Percentiles rank a stretch among this genome's conserved stretches.
phyloP scores from a whole-genome alignment of 768 basidiomycete species.

The Agaricus bisporus region DNA sequence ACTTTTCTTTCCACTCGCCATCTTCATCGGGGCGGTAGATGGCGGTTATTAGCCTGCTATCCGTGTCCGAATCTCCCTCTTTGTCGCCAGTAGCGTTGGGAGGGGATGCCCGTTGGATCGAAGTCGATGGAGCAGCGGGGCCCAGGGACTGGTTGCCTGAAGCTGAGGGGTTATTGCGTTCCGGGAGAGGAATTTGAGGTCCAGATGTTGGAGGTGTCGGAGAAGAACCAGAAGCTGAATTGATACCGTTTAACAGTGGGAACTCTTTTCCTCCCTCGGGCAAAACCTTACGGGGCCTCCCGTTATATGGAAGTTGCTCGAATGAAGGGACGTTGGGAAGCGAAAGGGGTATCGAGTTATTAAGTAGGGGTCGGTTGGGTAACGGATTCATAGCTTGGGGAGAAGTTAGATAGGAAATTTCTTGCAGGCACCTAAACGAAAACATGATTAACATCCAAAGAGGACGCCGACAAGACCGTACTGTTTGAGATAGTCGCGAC shows the following conservation, averaged over 20 bases:
- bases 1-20: slow-evolving; percentile 80
- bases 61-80: slow-evolving; percentile 41
- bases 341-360: slow-evolving; percentile 57
- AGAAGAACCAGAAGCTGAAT: slow-evolving; percentile 44
- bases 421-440: slow-evolving; percentile 78
- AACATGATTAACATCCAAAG: background rate
- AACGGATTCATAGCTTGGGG: slow-evolving; percentile 97
- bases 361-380: slow-evolving; percentile 76
- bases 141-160: slow-evolving; percentile 19
- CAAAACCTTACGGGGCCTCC: slow-evolving; percentile 75
- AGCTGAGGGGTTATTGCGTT: slow-evolving; percentile 42
- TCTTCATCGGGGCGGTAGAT: slow-evolving; percentile 87
- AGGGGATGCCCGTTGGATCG: slow-evolving; percentile 24
- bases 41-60: slow-evolving; percentile 58
- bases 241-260: slow-evolving; percentile 56
- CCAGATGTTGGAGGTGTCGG: slow-evolving; percentile 41
- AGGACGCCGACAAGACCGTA: slow-evolving; percentile 32
- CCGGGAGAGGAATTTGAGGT: slow-evolving; percentile 37
- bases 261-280: slow-evolving; percentile 75
- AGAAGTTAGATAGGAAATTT: slow-evolving; percentile 96
- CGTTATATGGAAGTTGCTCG: slow-evolving; percentile 69
- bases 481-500: slow-evolving; percentile 97
- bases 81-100: slow-evolving; percentile 30
- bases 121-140: background rate
- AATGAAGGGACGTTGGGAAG: slow-evolving; percentile 70